Evolutionary conservation across 495 filamentous ascomycete genomes (phyloP).

Genomic region (Trichoderma virens): DNA sequence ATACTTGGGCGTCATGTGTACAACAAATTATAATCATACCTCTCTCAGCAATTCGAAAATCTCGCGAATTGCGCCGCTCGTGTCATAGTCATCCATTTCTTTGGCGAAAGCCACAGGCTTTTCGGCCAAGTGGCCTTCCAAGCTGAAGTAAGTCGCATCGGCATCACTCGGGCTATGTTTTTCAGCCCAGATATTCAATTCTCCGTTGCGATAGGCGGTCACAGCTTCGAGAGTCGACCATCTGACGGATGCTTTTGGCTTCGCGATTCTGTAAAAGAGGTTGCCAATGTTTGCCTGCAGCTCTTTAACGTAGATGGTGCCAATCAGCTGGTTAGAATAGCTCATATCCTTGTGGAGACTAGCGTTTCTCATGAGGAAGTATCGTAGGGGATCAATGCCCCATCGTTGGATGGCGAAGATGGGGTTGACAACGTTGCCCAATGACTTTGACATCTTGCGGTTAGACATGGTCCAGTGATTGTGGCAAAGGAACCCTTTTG

Average conservation of each 20-base stretch:
- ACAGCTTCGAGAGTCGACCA: constrained; percentile 7
- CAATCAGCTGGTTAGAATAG: constrained; percentile 72
- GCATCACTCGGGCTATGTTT: background rate
- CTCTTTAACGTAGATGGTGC: constrained; percentile 67
- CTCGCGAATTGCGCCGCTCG: constrained; percentile 53
- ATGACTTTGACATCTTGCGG: constrained; percentile 92
- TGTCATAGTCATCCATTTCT: constrained; percentile 58
- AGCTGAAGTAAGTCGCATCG: background rate
- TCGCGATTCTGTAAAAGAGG: constrained; percentile 58
- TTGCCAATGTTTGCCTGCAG: constrained; percentile 75
- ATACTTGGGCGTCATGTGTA: background rate
- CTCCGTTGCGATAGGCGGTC: background rate
- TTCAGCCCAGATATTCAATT: background rate
- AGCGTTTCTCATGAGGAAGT: constrained; percentile 74
- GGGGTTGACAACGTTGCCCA: constrained; percentile 91
- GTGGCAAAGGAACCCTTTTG: constrained; percentile 75
- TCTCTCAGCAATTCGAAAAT: constrained; percentile 57
- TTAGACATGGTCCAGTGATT: constrained; percentile 89
- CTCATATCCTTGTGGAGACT: constrained; percentile 67
- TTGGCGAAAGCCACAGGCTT: constrained; percentile 28
- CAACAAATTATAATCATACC: constrained; percentile 22
- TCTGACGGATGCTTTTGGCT: constrained; percentile 54
- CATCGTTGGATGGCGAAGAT: constrained; percentile 87
- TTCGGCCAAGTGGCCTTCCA: background rate
- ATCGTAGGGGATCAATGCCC: constrained; percentile 79